Base-by-base conservation (phyloP, 2,329 filamentous ascomycete genomes). In the Cladosporium phlei region DNA sequence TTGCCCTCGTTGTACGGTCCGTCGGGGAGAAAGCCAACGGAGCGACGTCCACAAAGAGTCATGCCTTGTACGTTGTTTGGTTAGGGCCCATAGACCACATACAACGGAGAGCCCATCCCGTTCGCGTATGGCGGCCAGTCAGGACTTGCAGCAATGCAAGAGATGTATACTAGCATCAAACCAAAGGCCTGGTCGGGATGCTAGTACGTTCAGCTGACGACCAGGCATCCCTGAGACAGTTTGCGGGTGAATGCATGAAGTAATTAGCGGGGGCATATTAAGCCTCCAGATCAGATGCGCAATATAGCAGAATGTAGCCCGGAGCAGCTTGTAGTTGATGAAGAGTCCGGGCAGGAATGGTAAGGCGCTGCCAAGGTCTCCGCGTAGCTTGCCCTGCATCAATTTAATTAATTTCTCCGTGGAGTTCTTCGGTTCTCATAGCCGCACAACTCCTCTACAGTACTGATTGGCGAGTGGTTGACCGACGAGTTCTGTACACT, bases 351-450 rank as follows among this genome's bases (percentile, higher is more conserved):
- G 32, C 24, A 25, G 37, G 30, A 45, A 35, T 21, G 32, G 42
- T 14, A 45, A 45, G 42, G 42, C 42, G 42, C 12, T 22, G 42
- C 42, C 42, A 45, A 45, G 42, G 10, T 37, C 29, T 37, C 42
- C 42, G 42, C 33, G 42, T 22, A 35, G 42, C 42, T 45, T 37
- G 22, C 32, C 32, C 42, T 45, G 42, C 42, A 45, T 43, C 21
- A 24, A 34, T 37, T 37, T 37, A 45, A 45, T 45, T 32, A 29
- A 39, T 39, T 29, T 33, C 6, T 11, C 24, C 11, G 6, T 11
- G 11, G 24, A 6, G 11, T 25, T n/a, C 24, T 25, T 25, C 6
- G 11, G 24, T 25, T 25, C 11, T 25, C 24, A 11, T n/a, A n/a
- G n/a, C n/a, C n/a, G n/a, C n/a, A n/a, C n/a, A n/a, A n/a, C n/a